Percentiles rank a stretch among this genome's conserved stretches.
phyloP scores from a whole-genome alignment of 2,329 filamentous ascomycete species.

The Ophidiomyces ophidiicola region DNA sequence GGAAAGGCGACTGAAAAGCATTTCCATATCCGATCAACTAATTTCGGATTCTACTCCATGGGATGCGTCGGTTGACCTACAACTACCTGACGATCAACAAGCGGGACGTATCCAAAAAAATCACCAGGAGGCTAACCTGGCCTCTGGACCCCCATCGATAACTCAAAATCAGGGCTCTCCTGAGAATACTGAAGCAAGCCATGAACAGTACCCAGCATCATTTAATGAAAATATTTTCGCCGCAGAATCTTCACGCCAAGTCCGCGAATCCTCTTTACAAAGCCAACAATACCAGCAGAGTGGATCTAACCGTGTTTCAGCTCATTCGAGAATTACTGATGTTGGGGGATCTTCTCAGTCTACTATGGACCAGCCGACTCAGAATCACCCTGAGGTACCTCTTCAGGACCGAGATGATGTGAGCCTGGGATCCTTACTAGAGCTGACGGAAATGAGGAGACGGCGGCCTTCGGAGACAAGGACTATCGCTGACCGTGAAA shows the following conservation, averaged over 20 bases:
- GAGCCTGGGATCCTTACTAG: neutral
- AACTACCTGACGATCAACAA: neutral
- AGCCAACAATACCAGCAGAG: neutral
- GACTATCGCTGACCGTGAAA: neutral
- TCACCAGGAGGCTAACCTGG: no score
- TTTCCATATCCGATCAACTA: neutral
- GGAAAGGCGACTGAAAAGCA: constrained; percentile 19
- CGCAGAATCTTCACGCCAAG: neutral
- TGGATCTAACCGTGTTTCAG: no score
- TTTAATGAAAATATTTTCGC: neutral
- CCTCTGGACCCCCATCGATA: neutral
- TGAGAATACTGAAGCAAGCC: neutral
- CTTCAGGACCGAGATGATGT: neutral
- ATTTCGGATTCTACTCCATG: neutral
- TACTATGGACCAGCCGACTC: neutral
- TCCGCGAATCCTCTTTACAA: neutral
- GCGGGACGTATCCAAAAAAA: neutral
- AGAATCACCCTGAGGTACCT: neutral
- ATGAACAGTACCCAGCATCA: neutral
- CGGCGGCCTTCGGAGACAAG: neutral
- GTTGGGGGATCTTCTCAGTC: neutral
- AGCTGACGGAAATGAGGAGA: neutral
- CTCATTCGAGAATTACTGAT: no score
- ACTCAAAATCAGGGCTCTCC: neutral
- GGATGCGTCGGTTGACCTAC: neutral